Evolutionary conservation across 2,329 filamentous ascomycete species (phyloP).

Genomic region (Penicillium sp.): DNA sequence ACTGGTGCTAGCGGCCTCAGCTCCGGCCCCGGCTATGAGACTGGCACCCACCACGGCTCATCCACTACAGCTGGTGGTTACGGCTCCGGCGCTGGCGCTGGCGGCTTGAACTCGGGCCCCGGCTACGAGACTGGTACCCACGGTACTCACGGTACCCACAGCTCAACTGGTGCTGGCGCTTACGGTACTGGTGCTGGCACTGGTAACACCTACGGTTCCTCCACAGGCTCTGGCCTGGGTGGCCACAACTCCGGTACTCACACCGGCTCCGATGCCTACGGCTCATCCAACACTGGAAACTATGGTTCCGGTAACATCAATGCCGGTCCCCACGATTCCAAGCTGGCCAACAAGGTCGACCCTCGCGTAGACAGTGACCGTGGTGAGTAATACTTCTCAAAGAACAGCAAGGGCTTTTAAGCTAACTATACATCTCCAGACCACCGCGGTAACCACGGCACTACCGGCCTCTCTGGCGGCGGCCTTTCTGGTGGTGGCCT

Average conservation of each 20-base stretch:
- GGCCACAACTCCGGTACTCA: not conserved
- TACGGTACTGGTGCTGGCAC: not conserved
- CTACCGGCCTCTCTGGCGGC: not conserved
- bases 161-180: not conserved
- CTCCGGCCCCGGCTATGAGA: slow-evolving; percentile 5
- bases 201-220: not conserved
- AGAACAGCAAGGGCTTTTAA: not conserved
- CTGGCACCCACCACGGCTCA: not conserved
- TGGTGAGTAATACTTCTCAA: slow-evolving; percentile 11
- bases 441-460: slow-evolving; percentile 3
- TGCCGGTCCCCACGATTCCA: slow-evolving; percentile 46
- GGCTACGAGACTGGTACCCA: not conserved
- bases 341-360: slow-evolving; percentile 52
- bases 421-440: not conserved
- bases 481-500: not conserved
- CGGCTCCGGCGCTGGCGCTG: not conserved
- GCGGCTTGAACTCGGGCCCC: not conserved
- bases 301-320: slow-evolving; percentile 13
- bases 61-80: not conserved
- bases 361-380: slow-evolving; percentile 41
- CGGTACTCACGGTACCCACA: not conserved
- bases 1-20: not conserved
- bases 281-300: slow-evolving; percentile 9
- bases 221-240: not conserved
- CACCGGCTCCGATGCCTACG: slow-evolving; percentile 10